Evolutionary conservation across 306 rosid genomes (phyloP).

Genomic region (Parietaria judaica): DNA sequence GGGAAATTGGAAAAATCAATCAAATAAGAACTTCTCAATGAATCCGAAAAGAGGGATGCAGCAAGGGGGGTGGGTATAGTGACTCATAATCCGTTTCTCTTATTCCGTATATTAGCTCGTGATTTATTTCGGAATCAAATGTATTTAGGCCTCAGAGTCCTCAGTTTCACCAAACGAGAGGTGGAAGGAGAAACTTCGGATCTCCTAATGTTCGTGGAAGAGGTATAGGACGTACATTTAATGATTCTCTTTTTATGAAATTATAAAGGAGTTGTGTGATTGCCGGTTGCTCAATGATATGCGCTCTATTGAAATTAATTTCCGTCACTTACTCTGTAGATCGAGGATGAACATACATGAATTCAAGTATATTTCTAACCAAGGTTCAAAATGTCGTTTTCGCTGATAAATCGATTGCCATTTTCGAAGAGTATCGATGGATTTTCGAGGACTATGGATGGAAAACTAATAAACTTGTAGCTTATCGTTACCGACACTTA

Average conservation of each 20-base stretch:
- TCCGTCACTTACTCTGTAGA: neutral
- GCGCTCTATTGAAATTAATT: neutral
- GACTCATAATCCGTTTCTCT: conserved; percentile 8
- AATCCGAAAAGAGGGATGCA: conserved; percentile 39
- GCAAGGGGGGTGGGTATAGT: conserved; percentile 37
- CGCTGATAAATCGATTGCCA: too few species aligned
- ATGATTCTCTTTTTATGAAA: too few species aligned
- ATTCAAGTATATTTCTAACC: neutral
- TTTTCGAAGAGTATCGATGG: too few species aligned
- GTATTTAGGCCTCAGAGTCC: conserved; percentile 62
- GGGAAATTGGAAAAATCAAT: conserved; percentile 41
- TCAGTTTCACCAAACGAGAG: conserved; percentile 40
- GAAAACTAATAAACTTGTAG: too few species aligned
- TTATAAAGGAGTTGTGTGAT: neutral
- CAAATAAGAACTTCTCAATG: conserved; percentile 37
- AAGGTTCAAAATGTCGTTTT: too few species aligned
- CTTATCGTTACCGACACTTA: too few species aligned
- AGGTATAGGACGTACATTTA: conserved; percentile 44
- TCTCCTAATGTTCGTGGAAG: conserved; percentile 36
- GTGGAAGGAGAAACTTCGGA: conserved; percentile 36
- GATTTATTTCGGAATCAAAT: conserved; percentile 16
- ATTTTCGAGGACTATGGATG: too few species aligned
- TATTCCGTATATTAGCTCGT: conserved; percentile 10
- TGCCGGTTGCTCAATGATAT: neutral
- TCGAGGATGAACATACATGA: neutral